phyloP scores from a whole-genome alignment of 768 basidiomycete species.

The Xerocomellus dryophilus region DNA sequence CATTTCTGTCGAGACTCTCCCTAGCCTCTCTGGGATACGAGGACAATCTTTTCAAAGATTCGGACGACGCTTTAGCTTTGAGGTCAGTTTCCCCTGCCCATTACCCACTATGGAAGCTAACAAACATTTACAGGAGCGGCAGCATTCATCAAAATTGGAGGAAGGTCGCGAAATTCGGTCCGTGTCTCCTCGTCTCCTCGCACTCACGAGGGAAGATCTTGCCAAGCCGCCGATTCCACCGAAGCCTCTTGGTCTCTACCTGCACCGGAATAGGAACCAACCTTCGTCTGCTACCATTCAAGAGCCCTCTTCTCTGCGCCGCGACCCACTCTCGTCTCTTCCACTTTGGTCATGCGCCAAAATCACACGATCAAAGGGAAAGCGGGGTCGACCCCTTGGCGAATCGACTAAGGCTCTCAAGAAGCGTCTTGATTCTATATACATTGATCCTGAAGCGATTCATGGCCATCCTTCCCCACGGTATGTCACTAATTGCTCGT shows the following conservation, averaged over 20 bases:
- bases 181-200: background rate
- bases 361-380: slow-evolving; percentile 12
- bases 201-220: background rate
- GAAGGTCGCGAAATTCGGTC: background rate
- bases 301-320: background rate
- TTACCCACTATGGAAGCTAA: background rate
- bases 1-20: background rate
- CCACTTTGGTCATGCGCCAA: slow-evolving; percentile 19
- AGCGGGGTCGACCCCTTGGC: background rate
- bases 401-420: slow-evolving; percentile 7
- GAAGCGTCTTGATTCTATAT: slow-evolving; percentile 5
- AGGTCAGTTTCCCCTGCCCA: background rate
- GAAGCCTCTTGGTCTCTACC: background rate
- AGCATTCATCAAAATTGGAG: background rate
- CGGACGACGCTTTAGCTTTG: background rate
- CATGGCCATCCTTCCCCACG: background rate
- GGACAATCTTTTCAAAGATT: background rate
- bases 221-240: slow-evolving; percentile 6
- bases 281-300: background rate
- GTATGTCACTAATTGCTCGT: background rate
- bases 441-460: slow-evolving; percentile 5
- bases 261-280: background rate
- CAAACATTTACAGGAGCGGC: background rate
- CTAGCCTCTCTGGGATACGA: background rate
- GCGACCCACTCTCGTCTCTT: slow-evolving; percentile 1